Evolutionary conservation across 176 grass and related monocot genomes (phyloP).

Genomic region (Typha latifolia): DNA sequence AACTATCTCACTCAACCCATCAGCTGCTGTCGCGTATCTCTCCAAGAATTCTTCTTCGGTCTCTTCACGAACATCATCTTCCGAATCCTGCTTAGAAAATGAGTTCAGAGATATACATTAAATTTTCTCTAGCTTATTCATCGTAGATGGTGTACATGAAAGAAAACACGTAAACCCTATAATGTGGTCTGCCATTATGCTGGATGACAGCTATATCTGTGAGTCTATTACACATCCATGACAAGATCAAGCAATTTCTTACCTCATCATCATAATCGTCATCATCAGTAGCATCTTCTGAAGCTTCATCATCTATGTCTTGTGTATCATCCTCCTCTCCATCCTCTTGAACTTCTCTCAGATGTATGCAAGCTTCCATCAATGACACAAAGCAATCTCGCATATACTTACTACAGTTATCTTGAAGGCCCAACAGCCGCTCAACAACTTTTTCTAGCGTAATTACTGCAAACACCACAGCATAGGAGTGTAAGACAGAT

Average conservation of each 20-base stretch:
- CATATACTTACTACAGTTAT: slow-evolving; percentile 32
- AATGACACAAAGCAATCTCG: slow-evolving; percentile 60
- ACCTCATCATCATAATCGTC: slow-evolving; percentile 38
- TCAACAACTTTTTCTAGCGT: slow-evolving; percentile 46
- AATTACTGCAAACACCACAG: slow-evolving; percentile 38
- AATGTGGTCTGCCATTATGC: too few species aligned
- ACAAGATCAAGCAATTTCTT: slow-evolving; percentile 5
- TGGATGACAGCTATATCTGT: too few species aligned
- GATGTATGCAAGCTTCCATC: slow-evolving; percentile 56
- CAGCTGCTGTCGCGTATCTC: slow-evolving; percentile 56
- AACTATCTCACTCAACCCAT: slow-evolving; percentile 36
- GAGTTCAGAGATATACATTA: too few species aligned
- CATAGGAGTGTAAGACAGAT: neutral
- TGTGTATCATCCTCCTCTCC: slow-evolving; percentile 35
- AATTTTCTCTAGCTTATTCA: too few species aligned
- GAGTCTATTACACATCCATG: too few species aligned
- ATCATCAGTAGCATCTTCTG: slow-evolving; percentile 34
- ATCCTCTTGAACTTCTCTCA: slow-evolving; percentile 56
- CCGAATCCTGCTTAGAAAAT: slow-evolving; percentile 55
- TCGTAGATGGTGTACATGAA: too few species aligned
- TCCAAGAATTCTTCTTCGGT: slow-evolving; percentile 73
- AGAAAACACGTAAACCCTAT: too few species aligned
- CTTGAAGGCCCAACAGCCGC: slow-evolving; percentile 30
- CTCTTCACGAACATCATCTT: slow-evolving; percentile 63
- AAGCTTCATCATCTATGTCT: slow-evolving; percentile 26